A percentile compares a stretch with the other conserved stretches of the same genome.
These are phyloP conservation scores for Jasminum sambac DNA, from an alignment of 257 asterid genomes.

Conservation along the genomic window DNA sequence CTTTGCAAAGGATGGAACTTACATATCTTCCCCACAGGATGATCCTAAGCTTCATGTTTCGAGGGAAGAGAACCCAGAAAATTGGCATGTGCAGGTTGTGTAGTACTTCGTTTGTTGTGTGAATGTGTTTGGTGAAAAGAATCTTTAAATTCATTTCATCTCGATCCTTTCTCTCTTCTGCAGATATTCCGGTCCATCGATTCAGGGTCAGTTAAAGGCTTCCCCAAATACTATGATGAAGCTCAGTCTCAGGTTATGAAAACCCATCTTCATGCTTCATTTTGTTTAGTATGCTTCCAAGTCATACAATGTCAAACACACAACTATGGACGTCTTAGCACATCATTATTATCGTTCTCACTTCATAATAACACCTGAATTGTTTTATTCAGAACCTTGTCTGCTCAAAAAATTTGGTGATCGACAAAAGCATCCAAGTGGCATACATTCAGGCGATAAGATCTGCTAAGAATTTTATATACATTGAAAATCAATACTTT, in stretches of 20 bases:
- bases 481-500: slow-evolving; percentile 88
- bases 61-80: slow-evolving; percentile 58
- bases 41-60: slow-evolving; percentile 66
- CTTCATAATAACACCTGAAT: not conserved
- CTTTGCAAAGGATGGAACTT: slow-evolving; percentile 48
- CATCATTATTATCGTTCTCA: slow-evolving; percentile 2
- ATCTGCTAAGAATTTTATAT: slow-evolving; percentile 88
- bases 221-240: slow-evolving; percentile 58
- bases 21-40: slow-evolving; percentile 45
- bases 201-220: slow-evolving; percentile 85
- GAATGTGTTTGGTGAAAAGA: slow-evolving; percentile 18
- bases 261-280: slow-evolving; percentile 13
- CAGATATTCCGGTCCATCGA: slow-evolving; percentile 95
- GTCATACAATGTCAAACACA: not conserved
- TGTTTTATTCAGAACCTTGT: slow-evolving; percentile 60
- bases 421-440: slow-evolving; percentile 81
- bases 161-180: slow-evolving; percentile 21
- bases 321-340: slow-evolving; percentile 1
- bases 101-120: slow-evolving; percentile 24
- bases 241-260: slow-evolving; percentile 60
- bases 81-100: slow-evolving; percentile 91
- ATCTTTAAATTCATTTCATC: slow-evolving; percentile 24
- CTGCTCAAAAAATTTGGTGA: slow-evolving; percentile 65
- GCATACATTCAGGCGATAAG: slow-evolving; percentile 91
- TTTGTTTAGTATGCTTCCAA: slow-evolving; percentile 13